phyloP scores from a whole-genome alignment of 2,329 filamentous ascomycete genomes.

The Grosmannia clavigera region DNA sequence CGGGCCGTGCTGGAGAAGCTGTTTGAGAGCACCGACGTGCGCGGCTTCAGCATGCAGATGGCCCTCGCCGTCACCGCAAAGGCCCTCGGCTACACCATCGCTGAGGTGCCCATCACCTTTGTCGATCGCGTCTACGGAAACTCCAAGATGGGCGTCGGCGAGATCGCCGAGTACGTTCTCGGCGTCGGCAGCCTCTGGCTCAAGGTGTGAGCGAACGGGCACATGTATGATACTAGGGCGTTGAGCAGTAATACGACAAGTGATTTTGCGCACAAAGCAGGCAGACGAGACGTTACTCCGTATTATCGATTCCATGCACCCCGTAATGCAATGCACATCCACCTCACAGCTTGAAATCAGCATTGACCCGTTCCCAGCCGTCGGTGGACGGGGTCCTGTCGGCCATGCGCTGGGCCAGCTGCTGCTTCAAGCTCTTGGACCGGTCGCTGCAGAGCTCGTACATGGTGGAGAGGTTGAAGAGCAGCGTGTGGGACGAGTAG shows the following conservation, averaged over 20 bases:
- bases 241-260: background rate
- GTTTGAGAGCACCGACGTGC: conserved; percentile 81
- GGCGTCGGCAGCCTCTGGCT: conserved; percentile 67
- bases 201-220: conserved; percentile 43
- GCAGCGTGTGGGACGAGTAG: conserved; percentile 61
- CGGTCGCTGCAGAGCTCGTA: conserved; percentile 85
- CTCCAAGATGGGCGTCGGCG: conserved; percentile 84
- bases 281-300: background rate
- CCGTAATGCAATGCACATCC: no score
- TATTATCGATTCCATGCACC: no score
- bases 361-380: conserved; percentile 60
- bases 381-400: conserved; percentile 38
- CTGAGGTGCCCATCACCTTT: conserved; percentile 92
- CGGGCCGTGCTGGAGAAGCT: conserved; percentile 78
- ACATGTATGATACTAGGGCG: background rate
- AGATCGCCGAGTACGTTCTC: conserved; percentile 95
- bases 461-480: conserved; percentile 83
- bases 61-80: conserved; percentile 98
- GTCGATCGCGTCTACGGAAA: conserved; percentile 89
- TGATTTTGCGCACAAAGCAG: background rate
- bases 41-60: conserved; percentile 99
- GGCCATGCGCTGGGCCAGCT: conserved; percentile 59
- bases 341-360: conserved; percentile 60
- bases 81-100: conserved; percentile 86
- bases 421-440: conserved; percentile 55